Conservation (phyloP, 495 filamentous ascomycete genomes). For the Penicillium taxi region DNA sequence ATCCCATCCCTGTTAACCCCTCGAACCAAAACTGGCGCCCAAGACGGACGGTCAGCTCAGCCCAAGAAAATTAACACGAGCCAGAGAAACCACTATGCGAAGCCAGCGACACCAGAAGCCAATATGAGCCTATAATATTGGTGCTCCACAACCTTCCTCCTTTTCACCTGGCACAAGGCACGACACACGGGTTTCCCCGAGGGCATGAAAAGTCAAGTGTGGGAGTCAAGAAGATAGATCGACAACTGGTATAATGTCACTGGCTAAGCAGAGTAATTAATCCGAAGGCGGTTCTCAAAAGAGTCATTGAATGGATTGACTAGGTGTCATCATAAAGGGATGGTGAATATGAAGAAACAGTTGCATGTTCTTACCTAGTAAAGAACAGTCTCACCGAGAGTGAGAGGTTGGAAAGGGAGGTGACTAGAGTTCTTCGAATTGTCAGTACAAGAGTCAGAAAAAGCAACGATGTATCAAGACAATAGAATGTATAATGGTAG, state of each 20-base stretch:
- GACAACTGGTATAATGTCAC: conserved; percentile 18
- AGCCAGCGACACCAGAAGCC: conserved; percentile 14
- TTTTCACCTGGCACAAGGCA: too few species aligned
- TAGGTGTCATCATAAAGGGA: conserved; percentile 78
- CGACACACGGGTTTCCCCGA: too few species aligned
- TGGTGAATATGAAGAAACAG: conserved; percentile 6
- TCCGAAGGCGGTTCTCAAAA: conserved; percentile 52
- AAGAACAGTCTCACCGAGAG: conserved; percentile 1
- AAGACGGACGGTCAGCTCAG: conserved; percentile 46
- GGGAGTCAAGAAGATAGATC: conserved; percentile 50
- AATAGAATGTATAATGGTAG: conserved; percentile 14
- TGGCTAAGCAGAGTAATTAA: conserved; percentile 17
- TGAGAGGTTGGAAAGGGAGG: too few species aligned
- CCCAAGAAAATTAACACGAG: conserved; percentile 30
- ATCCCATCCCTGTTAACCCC: conserved; percentile 48
- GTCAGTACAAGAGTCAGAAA: conserved; percentile 14
- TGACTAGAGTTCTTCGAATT: too few species aligned
- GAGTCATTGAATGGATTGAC: conserved; percentile 99
- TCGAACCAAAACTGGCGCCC: conserved; percentile 36
- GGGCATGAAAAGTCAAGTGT: conserved; percentile 55
- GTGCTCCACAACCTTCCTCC: conserved; percentile 92
- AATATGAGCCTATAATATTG: conserved; percentile 26
- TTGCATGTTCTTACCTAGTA: conserved; percentile 9
- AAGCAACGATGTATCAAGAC: conserved; percentile 5
- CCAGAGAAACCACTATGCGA: conserved; percentile 31